These are phyloP conservation scores for Puccinia coronata DNA, from an alignment of 1,284 basidiomycete genomes.

Conservation along the genomic window DNA sequence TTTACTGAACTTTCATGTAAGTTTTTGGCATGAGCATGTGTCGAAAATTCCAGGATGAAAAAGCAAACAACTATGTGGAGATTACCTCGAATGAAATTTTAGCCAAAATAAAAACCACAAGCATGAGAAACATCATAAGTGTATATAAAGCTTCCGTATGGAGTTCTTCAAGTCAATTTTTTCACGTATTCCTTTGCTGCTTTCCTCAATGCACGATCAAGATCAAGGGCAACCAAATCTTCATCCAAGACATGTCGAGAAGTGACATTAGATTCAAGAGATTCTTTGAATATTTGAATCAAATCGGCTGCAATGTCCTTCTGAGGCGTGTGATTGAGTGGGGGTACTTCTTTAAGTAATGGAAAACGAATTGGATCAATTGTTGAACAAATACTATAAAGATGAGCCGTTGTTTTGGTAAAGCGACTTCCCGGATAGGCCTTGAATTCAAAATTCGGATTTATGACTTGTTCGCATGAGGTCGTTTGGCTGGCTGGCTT, in stretches of 20 bases:
- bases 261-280: background rate
- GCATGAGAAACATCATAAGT: too few species aligned
- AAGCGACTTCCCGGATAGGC: background rate
- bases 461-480: background rate
- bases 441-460: slow-evolving; percentile 10
- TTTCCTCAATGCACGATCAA: slow-evolving; percentile 22
- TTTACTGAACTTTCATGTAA: too few species aligned
- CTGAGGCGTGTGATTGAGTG: slow-evolving; percentile 11
- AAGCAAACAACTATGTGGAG: too few species aligned
- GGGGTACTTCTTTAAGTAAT: background rate
- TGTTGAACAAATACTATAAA: slow-evolving; percentile 21
- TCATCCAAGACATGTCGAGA: slow-evolving; percentile 20
- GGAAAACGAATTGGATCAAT: slow-evolving; percentile 28
- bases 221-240: slow-evolving; percentile 14
- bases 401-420: background rate
- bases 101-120: too few species aligned
- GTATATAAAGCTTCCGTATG: too few species aligned
- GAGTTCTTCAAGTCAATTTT: slow-evolving; percentile 3
- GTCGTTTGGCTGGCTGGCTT: background rate
- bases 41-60: too few species aligned
- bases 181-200: slow-evolving; percentile 21
- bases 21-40: too few species aligned
- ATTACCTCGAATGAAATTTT: too few species aligned
- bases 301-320: slow-evolving; percentile 4
- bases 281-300: slow-evolving; percentile 20